Evolutionary conservation across 176 grass and related monocot genomes (phyloP).

Genomic region (Miscanthus lutarioriparius): DNA sequence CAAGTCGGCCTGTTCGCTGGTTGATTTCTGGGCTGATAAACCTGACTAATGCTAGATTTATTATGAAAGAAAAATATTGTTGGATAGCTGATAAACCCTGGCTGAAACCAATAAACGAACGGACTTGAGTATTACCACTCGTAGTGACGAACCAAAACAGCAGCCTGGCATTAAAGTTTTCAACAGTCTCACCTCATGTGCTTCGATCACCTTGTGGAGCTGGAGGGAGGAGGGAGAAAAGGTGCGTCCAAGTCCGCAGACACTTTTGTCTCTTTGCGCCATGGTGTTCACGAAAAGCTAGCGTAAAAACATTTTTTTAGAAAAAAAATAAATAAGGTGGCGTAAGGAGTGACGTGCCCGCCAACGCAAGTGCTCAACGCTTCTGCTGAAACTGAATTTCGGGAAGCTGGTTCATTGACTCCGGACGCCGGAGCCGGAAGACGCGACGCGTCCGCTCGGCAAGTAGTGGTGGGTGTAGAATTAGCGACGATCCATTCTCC

Average conservation of each 20-base stretch:
- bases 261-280: constrained; percentile 1
- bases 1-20: too few species aligned
- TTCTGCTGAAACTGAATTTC: neutral
- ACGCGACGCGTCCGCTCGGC: neutral
- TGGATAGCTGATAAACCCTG: too few species aligned
- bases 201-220: neutral
- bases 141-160: too few species aligned
- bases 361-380: neutral
- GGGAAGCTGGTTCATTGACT: neutral
- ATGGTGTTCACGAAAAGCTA: neutral
- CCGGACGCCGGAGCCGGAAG: neutral
- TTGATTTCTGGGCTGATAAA: too few species aligned
- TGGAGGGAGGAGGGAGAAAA: neutral
- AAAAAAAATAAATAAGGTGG: neutral
- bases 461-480: too few species aligned
- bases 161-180: neutral
- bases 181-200: neutral
- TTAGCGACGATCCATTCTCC: too few species aligned
- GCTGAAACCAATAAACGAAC: too few species aligned
- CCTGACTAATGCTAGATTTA: too few species aligned
- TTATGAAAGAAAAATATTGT: too few species aligned
- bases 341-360: neutral
- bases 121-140: too few species aligned
- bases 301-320: too few species aligned
- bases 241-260: neutral